A percentile compares a stretch with the other conserved stretches of the same genome.
Conservation (phyloP, 2,329 filamentous ascomycete species). For the Orbilia oligospora region DNA sequence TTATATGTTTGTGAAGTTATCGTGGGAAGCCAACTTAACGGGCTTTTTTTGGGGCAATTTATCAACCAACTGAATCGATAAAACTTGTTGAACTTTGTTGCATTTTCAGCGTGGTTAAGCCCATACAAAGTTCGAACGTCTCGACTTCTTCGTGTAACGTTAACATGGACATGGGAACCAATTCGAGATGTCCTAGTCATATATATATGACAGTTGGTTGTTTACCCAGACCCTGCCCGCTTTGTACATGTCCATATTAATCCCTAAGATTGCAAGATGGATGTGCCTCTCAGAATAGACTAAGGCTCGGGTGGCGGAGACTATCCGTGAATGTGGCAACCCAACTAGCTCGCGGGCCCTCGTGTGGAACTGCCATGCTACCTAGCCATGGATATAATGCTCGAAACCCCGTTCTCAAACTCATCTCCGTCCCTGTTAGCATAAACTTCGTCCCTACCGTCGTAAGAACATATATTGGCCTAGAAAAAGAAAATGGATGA, state of each 20-base stretch:
- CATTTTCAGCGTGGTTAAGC: background rate
- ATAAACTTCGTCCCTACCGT: background rate
- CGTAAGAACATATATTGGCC: background rate
- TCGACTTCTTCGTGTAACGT: background rate
- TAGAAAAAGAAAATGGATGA: slow-evolving; percentile 18
- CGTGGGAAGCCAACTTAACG: background rate
- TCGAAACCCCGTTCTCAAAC: background rate
- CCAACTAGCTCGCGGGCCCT: too few relatives aligned
- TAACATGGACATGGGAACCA: too few relatives aligned
- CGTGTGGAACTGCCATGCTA: background rate
- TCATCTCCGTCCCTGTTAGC: background rate
- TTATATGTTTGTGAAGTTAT: too few relatives aligned
- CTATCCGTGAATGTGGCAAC: slow-evolving; percentile 4
- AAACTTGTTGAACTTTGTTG: slow-evolving; percentile 17
- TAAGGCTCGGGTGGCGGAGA: background rate
- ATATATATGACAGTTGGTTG: too few relatives aligned
- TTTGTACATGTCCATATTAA: background rate
- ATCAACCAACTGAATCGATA: background rate
- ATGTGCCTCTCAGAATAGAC: background rate
- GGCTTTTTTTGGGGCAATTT: background rate
- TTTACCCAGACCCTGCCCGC: too few relatives aligned
- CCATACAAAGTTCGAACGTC: background rate
- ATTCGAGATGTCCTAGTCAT: too few relatives aligned
- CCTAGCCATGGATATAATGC: slow-evolving; percentile 5
- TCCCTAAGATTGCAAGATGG: too few relatives aligned